Evolutionary conservation across 805 yeast genomes (phyloP).

Genomic region (Kluyveromyces nonfermentans): DNA sequence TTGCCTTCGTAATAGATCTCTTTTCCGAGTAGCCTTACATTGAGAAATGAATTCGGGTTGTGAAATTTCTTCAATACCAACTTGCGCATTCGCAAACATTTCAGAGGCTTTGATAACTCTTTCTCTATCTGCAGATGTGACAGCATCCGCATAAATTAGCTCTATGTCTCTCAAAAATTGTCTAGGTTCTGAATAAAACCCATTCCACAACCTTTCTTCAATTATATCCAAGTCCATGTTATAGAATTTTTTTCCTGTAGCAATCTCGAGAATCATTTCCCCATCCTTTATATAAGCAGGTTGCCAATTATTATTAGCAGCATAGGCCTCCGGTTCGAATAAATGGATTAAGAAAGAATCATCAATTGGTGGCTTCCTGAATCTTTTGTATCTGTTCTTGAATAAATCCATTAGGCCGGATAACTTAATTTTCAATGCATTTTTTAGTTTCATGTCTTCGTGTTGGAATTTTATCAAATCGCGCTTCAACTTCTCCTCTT

Average conservation of each 20-base stretch:
- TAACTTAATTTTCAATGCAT: constrained; percentile 73
- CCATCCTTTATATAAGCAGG: constrained; percentile 44
- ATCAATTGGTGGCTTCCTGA: constrained; percentile 84
- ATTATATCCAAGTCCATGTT: constrained; percentile 92
- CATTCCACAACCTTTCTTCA: constrained; percentile 96
- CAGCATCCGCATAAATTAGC: constrained; percentile 72
- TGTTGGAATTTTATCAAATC: constrained; percentile 40
- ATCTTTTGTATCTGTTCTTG: constrained; percentile 78
- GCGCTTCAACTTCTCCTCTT: constrained; percentile 30
- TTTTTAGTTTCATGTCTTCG: constrained; percentile 74
- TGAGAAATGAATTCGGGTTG: constrained; percentile 62
- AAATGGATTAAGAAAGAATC: constrained; percentile 64
- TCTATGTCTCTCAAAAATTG: constrained; percentile 82
- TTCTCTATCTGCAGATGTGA: constrained; percentile 72
- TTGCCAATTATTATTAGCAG: constrained; percentile 29
- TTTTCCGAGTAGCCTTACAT: constrained; percentile 60
- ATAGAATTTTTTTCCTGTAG: constrained; percentile 61
- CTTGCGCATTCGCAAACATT: constrained; percentile 93
- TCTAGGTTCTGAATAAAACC: constrained; percentile 84
- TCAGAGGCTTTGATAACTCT: constrained; percentile 75
- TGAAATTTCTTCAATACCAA: constrained; percentile 84
- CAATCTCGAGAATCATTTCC: constrained; percentile 71
- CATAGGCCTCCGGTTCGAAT: constrained; percentile 46
- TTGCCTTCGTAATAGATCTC: constrained; percentile 52
- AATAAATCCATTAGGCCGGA: constrained; percentile 85